Conservation (phyloP, 768 basidiomycete species). For the Butyriboletus loyo region DNA sequence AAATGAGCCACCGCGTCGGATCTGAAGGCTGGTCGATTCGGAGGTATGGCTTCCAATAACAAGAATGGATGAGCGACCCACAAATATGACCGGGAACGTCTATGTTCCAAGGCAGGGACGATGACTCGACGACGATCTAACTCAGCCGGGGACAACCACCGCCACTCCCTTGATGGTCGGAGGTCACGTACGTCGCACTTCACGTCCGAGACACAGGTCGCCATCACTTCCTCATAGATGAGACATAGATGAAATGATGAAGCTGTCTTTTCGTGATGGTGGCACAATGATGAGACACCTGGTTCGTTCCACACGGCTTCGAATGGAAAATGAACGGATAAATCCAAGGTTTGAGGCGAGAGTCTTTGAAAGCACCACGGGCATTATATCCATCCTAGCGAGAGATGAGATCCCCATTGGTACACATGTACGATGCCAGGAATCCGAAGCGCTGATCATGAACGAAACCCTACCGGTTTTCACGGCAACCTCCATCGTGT, state of each 20-base stretch:
- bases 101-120: conserved; percentile 5
- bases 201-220: conserved; percentile 3
- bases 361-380: conserved; percentile 1
- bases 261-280: conserved; percentile 8
- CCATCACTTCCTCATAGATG: not conserved
- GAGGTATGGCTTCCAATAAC: not conserved
- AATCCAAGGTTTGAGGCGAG: not conserved
- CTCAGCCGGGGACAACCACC: conserved; percentile 1
- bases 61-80: conserved; percentile 2
- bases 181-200: conserved; percentile 4
- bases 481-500: not conserved
- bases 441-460: conserved; percentile 25
- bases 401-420: conserved; percentile 8
- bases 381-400: conserved; percentile 4
- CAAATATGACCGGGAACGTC: not conserved
- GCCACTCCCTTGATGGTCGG: conserved; percentile 23
- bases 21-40: not conserved
- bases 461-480: conserved; percentile 1
- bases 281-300: conserved; percentile 9
- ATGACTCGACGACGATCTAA: not conserved
- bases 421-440: not conserved
- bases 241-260: conserved; percentile 19
- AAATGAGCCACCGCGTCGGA: conserved; percentile 1
- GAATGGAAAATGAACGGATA: conserved; percentile 5
- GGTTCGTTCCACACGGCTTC: conserved; percentile 12